These are phyloP conservation scores for Galeopsis tetrahit DNA, from an alignment of 257 asterid species.

Conservation along the genomic window DNA sequence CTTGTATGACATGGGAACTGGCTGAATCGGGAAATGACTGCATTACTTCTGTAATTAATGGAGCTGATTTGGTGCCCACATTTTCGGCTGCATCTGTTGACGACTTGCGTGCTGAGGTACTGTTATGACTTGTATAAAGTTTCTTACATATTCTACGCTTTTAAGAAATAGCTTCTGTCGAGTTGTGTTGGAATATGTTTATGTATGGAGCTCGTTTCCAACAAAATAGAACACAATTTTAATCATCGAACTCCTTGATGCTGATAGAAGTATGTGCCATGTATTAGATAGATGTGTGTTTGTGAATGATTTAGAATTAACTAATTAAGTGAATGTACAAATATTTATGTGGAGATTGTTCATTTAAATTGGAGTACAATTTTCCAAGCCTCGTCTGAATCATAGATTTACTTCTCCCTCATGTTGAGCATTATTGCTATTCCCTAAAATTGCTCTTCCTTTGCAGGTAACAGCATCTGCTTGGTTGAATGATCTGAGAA, in stretches of 20 bases:
- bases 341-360: background rate
- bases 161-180: background rate
- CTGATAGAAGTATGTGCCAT: background rate
- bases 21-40: conserved; percentile 90
- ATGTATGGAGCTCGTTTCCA: background rate
- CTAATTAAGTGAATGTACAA: background rate
- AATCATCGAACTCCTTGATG: background rate
- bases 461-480: conserved; percentile 96
- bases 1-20: conserved; percentile 99
- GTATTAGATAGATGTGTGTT: background rate
- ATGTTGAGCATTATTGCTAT: background rate
- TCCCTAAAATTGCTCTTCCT: background rate
- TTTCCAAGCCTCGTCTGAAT: background rate
- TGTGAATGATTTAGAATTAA: background rate
- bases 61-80: conserved; percentile 96
- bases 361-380: background rate
- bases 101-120: conserved; percentile 96
- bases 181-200: background rate
- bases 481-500: conserved; percentile 93
- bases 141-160: background rate
- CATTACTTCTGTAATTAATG: conserved; percentile 82
- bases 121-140: conserved; percentile 20
- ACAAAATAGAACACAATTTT: background rate
- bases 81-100: conserved; percentile 97
- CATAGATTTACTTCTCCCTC: background rate